Percentiles rank a stretch among this genome's conserved stretches.
phyloP scores from a whole-genome alignment of 495 filamentous ascomycete species.

The Achaetomiella virescens region DNA sequence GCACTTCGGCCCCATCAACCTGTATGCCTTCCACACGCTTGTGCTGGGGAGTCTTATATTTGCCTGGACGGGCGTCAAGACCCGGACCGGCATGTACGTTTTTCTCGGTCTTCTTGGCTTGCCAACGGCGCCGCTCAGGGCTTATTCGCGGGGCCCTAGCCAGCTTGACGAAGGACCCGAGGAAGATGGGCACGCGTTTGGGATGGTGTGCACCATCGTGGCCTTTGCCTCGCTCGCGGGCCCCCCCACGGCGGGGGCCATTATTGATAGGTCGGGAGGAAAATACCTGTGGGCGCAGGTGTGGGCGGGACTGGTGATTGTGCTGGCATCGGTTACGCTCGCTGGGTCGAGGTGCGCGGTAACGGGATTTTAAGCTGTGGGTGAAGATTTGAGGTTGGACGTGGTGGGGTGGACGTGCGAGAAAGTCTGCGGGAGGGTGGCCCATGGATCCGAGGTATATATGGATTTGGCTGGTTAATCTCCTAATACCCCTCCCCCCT shows the following conservation, averaged over 20 bases:
- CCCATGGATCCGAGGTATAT: too few relatives aligned
- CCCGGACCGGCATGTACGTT: conserved; percentile 35
- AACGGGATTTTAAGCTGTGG: conserved; percentile 21
- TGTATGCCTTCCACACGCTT: conserved; percentile 26
- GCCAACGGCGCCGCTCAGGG: conserved; percentile 36
- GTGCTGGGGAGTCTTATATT: conserved; percentile 31
- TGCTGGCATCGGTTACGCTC: conserved; percentile 22
- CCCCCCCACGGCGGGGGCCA: conserved; percentile 39
- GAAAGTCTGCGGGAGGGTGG: too few relatives aligned
- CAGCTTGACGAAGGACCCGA: conserved; percentile 33
- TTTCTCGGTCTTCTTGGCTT: conserved; percentile 39
- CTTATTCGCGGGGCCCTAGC: conserved; percentile 33
- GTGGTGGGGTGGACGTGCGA: background rate
- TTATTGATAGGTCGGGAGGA: conserved; percentile 34
- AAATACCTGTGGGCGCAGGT: conserved; percentile 36
- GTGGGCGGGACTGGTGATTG: conserved; percentile 36
- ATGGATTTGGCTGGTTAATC: too few relatives aligned
- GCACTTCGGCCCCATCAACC: conserved; percentile 36
- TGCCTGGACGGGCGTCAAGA: conserved; percentile 34
- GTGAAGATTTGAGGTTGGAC: conserved; percentile 23
- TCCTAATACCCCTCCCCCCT: too few relatives aligned
- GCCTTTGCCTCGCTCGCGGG: conserved; percentile 39
- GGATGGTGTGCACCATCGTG: conserved; percentile 39
- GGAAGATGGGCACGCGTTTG: conserved; percentile 42
- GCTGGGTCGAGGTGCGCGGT: conserved; percentile 13